Percentiles rank a stretch among this genome's conserved stretches.
Conservation (phyloP, 352 stramenopile genomes). For the Phytopythium vexans region DNA sequence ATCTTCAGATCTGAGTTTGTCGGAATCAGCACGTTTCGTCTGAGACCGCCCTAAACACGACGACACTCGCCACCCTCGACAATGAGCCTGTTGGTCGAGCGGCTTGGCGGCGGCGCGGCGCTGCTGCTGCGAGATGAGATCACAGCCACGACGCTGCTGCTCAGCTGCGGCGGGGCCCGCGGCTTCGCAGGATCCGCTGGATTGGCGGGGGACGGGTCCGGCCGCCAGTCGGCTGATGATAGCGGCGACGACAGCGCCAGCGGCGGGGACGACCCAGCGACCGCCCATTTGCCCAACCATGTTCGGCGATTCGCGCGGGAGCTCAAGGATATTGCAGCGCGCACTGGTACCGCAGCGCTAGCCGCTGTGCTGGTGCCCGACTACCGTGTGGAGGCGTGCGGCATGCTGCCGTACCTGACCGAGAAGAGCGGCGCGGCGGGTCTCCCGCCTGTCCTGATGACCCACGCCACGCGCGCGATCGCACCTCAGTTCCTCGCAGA, state of each 20-base stretch:
- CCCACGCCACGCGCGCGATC: conserved; percentile 74
- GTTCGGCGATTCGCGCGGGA: conserved; percentile 52
- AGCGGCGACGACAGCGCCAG: conserved; percentile 29
- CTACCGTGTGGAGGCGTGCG: conserved; percentile 63
- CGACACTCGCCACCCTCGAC: not conserved
- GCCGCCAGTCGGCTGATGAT: conserved; percentile 31
- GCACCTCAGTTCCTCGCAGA: conserved; percentile 65
- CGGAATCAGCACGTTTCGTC: not conserved
- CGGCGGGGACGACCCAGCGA: conserved; percentile 16
- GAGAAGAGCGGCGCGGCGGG: conserved; percentile 46
- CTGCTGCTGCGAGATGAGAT: conserved; percentile 65
- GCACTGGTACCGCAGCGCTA: conserved; percentile 32
- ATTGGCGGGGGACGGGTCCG: conserved; percentile 9
- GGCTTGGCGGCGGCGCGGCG: conserved; percentile 60
- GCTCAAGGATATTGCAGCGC: conserved; percentile 47
- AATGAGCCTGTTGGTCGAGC: conserved; percentile 67
- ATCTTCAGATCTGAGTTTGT: not conserved
- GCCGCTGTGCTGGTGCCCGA: conserved; percentile 63
- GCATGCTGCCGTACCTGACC: conserved; percentile 69
- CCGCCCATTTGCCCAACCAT: conserved; percentile 1
- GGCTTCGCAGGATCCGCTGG: conserved; percentile 5
- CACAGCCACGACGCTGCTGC: conserved; percentile 41
- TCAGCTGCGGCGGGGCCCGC: conserved; percentile 58
- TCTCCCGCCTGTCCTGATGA: conserved; percentile 58
- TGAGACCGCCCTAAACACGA: no score